Percentiles rank a stretch among this genome's conserved stretches.
These are phyloP conservation scores for Diplogelasinospora grovesii DNA, from an alignment of 495 filamentous ascomycete genomes.

Conservation along the genomic window DNA sequence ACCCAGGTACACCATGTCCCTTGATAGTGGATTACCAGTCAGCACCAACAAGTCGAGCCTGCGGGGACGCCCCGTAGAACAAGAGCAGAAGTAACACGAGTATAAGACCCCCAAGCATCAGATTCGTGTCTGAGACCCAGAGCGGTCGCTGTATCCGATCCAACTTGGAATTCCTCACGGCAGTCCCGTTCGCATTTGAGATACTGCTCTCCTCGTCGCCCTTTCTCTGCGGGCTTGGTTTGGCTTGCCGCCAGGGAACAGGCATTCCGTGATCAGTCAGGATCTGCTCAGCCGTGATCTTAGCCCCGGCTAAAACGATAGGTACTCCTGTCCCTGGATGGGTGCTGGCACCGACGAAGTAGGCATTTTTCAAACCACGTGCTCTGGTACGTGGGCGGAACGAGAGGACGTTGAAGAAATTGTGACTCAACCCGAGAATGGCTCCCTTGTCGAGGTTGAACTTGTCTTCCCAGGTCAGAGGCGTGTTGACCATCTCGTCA, in stretches of 20 bases:
- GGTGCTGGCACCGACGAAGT: conserved; percentile 64
- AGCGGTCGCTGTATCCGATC: neutral
- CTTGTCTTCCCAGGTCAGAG: conserved; percentile 49
- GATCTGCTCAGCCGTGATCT: conserved; percentile 54
- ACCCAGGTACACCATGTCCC: too few species aligned
- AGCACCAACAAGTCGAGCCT: neutral
- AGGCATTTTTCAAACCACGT: conserved; percentile 38
- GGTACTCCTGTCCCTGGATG: conserved; percentile 70
- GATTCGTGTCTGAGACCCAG: conserved; percentile 6
- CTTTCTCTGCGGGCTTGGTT: neutral
- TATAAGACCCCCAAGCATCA: conserved; percentile 2
- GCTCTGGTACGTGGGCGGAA: conserved; percentile 57
- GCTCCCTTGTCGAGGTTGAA: conserved; percentile 68
- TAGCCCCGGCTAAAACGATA: conserved; percentile 57
- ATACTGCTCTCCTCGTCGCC: conserved; percentile 2
- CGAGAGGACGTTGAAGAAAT: conserved; percentile 62
- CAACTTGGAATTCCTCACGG: neutral
- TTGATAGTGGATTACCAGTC: neutral
- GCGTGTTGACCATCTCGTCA: conserved; percentile 57
- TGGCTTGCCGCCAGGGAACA: conserved; percentile 34
- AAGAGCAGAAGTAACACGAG: neutral
- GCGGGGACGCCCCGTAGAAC: neutral
- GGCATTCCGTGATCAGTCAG: conserved; percentile 31
- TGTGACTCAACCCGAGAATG: conserved; percentile 60
- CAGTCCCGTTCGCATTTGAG: neutral